Conservation (phyloP, 2,329 filamentous ascomycete genomes). For the Cercospora berteroae region DNA sequence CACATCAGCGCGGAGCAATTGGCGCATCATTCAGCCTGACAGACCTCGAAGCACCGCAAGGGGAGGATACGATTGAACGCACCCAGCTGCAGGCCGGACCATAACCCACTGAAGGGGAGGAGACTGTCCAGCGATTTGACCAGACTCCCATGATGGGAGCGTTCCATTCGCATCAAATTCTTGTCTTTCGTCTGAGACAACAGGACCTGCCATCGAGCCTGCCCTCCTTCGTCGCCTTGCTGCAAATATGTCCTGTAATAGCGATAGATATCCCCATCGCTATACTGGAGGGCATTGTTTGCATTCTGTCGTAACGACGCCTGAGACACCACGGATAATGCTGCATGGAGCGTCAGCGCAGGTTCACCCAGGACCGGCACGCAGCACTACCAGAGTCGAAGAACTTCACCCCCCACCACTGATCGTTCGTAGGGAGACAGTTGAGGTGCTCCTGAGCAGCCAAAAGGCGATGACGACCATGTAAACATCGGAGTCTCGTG, state of each 20-base stretch:
- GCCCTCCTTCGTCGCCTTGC: background rate
- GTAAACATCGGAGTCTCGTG: background rate
- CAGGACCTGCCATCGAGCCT: background rate
- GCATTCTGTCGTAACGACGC: background rate
- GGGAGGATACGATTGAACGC: background rate
- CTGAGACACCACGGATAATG: background rate
- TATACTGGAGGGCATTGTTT: background rate
- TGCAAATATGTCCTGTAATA: background rate
- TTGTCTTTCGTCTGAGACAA: background rate
- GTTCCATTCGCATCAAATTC: background rate
- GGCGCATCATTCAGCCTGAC: background rate
- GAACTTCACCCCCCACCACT: conserved; percentile 3
- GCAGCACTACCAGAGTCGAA: background rate
- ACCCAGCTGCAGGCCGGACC: background rate
- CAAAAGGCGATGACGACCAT: background rate
- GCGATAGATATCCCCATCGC: background rate
- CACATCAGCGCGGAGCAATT: background rate
- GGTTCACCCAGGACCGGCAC: background rate
- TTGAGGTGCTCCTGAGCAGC: background rate
- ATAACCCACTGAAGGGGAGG: background rate
- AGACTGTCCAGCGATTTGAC: background rate
- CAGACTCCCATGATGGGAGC: background rate
- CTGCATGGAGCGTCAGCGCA: background rate
- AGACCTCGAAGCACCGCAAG: background rate
- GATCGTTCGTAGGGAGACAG: conserved; percentile 12